Base-by-base conservation (phyloP, 495 filamentous ascomycete species). In the Hypoxylon subgilvum region DNA sequence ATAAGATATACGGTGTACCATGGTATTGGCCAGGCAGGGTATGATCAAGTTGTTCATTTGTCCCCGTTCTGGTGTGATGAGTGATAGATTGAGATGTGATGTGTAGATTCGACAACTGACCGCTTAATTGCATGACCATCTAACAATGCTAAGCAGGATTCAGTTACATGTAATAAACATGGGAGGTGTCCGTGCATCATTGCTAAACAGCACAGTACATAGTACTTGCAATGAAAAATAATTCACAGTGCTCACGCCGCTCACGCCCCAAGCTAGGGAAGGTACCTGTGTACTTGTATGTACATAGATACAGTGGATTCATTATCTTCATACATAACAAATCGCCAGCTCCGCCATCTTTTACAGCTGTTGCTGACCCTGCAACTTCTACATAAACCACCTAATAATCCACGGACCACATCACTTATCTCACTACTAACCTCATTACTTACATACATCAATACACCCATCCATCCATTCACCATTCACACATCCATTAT, bases 31-130 rank as follows among this genome's bases (percentile, higher is more conserved):
- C 25, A 36, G 17, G 10, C 4, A 35, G 42, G 23, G 25, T 22
- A 44, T 60, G 41, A 60, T 47, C 55, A 16, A 52, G 40, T 36
- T 17, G 38, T 32, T 44, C 36, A 45, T 50, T 32, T 30, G 12
- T 9, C 17, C 19, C 38, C 50, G 28, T 22, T 48, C 30, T 50
- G 51, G 32, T 55, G 39, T 55, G 56, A 52, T 47, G 42, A 18
- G 49, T 40, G 43, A 53, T 40, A 16, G 14, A 50, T 52, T 35
- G 18, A 36, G 1, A 31, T n/a, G 31, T 48, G 45, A 48, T 32
- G 9, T 13, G 30, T 34, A 32, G 18, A 6, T 35, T 6, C 13
- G 31, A 3, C n/a, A 27, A 27, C 8, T 27, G 8, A 3, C 23
- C 4, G 23, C 8, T 27, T 41, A 41, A 25, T 41, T 41, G 19